These are phyloP conservation scores for Penicillium sp. DNA, from an alignment of 2,329 filamentous ascomycete species.

Conservation along the genomic window DNA sequence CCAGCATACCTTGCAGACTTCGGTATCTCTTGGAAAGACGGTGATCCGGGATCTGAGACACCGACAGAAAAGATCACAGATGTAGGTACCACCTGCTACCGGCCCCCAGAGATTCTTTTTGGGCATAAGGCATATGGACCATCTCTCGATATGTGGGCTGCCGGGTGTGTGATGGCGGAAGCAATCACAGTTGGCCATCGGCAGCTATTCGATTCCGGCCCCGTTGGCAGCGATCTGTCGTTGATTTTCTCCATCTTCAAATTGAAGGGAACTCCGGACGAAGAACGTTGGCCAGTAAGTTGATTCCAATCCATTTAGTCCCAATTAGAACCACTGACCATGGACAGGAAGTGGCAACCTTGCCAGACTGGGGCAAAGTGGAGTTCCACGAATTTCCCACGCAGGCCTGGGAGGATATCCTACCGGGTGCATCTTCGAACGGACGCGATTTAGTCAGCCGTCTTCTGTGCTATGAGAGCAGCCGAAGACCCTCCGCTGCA, in stretches of 20 bases:
- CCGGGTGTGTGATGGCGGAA: conserved; percentile 83
- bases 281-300: conserved; percentile 76
- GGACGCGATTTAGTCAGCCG: conserved; percentile 67
- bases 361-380: conserved; percentile 86
- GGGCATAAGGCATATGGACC: conserved; percentile 72
- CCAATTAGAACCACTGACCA: conserved; percentile 8
- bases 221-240: conserved; percentile 88
- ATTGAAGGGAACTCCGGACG: conserved; percentile 81
- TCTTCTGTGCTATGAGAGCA: conserved; percentile 73
- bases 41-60: conserved; percentile 61
- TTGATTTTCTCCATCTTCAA: conserved; percentile 91
- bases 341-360: conserved; percentile 44
- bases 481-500: conserved; percentile 65
- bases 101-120: conserved; percentile 87
- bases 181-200: conserved; percentile 57
- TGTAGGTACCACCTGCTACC: conserved; percentile 89
- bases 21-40: conserved; percentile 81
- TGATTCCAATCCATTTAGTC: not conserved
- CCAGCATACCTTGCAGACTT: conserved; percentile 87
- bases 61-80: conserved; percentile 77
- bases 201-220: conserved; percentile 81
- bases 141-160: conserved; percentile 84
- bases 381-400: conserved; percentile 75
- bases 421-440: conserved; percentile 61
- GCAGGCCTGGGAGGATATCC: conserved; percentile 68